These are phyloP conservation scores for Omphalea diandra DNA, from an alignment of 441 rosid species.

Conservation along the genomic window DNA sequence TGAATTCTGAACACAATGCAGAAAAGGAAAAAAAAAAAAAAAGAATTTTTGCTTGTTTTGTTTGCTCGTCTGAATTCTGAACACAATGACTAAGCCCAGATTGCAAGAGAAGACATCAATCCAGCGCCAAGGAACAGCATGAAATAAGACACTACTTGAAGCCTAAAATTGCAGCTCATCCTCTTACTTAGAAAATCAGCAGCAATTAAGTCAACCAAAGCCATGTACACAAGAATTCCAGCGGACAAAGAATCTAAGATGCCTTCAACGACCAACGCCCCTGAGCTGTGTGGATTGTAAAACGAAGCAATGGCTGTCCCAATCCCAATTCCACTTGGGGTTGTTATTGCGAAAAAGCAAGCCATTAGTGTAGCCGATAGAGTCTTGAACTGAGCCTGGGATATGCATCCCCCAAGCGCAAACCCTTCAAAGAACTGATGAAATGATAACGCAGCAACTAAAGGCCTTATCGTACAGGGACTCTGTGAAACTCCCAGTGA, in stretches of 20 bases:
- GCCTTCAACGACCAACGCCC: constrained; percentile 70
- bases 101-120: constrained; percentile 76
- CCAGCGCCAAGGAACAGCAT: constrained; percentile 85
- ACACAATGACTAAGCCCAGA: constrained; percentile 76
- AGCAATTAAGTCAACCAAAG: constrained; percentile 75
- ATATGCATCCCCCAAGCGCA: constrained; percentile 92
- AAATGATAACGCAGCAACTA: constrained; percentile 80
- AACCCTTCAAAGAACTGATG: constrained; percentile 98
- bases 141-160: constrained; percentile 63
- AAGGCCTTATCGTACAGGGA: constrained; percentile 85
- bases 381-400: constrained; percentile 70
- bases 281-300: constrained; percentile 39
- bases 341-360: constrained; percentile 69
- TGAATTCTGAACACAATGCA: too few relatives aligned
- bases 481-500: constrained; percentile 89
- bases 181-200: constrained; percentile 79
- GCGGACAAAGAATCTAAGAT: constrained; percentile 76
- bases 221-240: constrained; percentile 88
- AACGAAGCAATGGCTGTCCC: constrained; percentile 53
- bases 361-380: constrained; percentile 67
- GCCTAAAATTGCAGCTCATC: constrained; percentile 76
- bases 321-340: constrained; percentile 68
- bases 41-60: too few relatives aligned
- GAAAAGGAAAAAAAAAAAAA: too few relatives aligned
- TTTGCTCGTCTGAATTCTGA: too few relatives aligned